Evolutionary conservation across 2,329 filamentous ascomycete genomes (phyloP).

Genomic region (Arthrobotrys megalospora): DNA sequence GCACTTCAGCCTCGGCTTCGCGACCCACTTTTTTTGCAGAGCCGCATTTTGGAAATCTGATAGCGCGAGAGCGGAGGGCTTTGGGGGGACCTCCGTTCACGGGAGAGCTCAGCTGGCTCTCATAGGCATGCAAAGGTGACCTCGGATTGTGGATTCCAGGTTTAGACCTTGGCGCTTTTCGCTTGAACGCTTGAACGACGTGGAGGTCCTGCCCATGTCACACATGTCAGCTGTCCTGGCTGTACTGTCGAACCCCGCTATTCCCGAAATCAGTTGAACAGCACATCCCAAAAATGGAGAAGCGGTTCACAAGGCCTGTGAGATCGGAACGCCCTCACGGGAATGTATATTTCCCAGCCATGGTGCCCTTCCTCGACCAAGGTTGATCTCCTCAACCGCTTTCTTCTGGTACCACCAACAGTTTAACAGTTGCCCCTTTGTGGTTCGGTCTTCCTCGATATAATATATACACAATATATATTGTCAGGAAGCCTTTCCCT

Average conservation of each 20-base stretch:
- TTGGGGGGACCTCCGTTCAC: constrained; percentile 28
- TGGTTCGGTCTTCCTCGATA: constrained; percentile 35
- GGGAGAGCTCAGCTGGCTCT: constrained; percentile 23
- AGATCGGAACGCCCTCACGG: constrained; percentile 24
- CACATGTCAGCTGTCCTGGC: constrained; percentile 51
- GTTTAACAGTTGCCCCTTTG: constrained; percentile 39
- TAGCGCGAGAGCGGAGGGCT: constrained; percentile 12
- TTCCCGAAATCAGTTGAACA: constrained; percentile 49
- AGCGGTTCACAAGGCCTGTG: constrained; percentile 46
- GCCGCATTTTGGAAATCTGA: constrained; percentile 35
- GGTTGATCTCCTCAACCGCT: constrained; percentile 43
- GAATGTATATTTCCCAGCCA: constrained; percentile 41
- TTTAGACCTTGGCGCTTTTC: constrained; percentile 30
- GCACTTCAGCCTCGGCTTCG: constrained; percentile 41
- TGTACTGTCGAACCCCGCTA: constrained; percentile 44
- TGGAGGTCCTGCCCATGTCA: constrained; percentile 49
- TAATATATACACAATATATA: neutral
- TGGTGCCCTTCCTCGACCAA: constrained; percentile 40
- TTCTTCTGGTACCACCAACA: constrained; percentile 30
- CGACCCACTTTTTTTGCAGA: constrained; percentile 46
- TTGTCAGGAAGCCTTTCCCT: constrained; percentile 34
- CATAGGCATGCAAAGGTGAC: constrained; percentile 15
- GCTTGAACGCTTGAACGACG: constrained; percentile 47
- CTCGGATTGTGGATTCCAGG: constrained; percentile 19
- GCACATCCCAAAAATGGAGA: constrained; percentile 45